Percentiles rank a stretch among this genome's conserved stretches.
phyloP scores from a whole-genome alignment of 371 early-diverging fungal genomes.

The Mucor plumbeus region DNA sequence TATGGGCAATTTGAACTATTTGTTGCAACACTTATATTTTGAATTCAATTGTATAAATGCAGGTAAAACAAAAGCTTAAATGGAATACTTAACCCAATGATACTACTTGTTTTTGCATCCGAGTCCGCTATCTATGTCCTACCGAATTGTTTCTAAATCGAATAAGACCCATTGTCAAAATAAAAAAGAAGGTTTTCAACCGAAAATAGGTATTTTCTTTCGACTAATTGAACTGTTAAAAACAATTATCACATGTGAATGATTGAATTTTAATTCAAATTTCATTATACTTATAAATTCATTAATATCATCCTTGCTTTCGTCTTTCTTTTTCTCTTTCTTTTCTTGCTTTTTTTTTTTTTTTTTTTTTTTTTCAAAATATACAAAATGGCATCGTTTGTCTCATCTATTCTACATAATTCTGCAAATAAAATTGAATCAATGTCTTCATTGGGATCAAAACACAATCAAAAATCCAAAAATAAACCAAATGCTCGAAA shows the following conservation, averaged over 20 bases:
- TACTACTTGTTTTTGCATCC: not conserved
- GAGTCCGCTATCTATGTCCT: constrained; percentile 3
- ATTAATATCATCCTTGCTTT: not conserved
- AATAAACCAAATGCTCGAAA: not conserved
- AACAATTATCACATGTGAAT: constrained; percentile 12
- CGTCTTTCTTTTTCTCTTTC: not conserved
- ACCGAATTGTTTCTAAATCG: not conserved
- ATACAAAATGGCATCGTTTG: constrained; percentile 35
- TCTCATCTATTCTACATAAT: constrained; percentile 37
- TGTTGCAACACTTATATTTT: too few relatives aligned
- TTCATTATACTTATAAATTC: not conserved
- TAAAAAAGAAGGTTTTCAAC: not conserved
- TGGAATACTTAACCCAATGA: not conserved
- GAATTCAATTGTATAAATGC: too few relatives aligned
- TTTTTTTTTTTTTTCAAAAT: not conserved
- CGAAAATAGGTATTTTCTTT: not conserved
- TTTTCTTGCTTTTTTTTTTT: not conserved
- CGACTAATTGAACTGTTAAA: not conserved
- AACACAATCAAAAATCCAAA: constrained; percentile 1
- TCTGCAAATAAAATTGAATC: constrained; percentile 36
- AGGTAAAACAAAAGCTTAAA: too few relatives aligned
- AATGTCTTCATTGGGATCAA: constrained; percentile 14
- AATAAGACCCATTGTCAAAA: not conserved
- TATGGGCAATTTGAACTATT: too few relatives aligned
- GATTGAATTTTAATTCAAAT: not conserved